Conservation (phyloP, 306 rosid genomes). For the Cicer arietinum region DNA sequence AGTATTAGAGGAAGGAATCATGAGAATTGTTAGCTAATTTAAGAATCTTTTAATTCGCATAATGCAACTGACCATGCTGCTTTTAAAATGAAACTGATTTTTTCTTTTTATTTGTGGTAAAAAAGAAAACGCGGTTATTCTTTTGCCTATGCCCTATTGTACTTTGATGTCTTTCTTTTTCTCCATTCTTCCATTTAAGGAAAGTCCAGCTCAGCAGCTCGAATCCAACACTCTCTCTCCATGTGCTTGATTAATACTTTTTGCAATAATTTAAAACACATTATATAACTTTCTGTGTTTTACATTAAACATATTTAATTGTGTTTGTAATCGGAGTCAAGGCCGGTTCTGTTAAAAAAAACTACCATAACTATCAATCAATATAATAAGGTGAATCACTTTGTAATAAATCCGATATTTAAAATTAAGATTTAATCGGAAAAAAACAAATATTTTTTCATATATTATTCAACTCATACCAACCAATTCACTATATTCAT, state of each 20-base stretch:
- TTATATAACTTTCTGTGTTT: not conserved
- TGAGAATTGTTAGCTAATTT: not conserved
- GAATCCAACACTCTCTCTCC: not conserved
- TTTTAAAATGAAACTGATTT: not conserved
- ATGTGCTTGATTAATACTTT: not conserved
- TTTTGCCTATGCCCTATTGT: not conserved
- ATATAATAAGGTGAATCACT: too few species aligned
- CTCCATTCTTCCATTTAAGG: not conserved
- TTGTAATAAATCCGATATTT: too few species aligned
- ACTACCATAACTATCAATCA: too few species aligned
- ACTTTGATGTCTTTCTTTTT: not conserved
- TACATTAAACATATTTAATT: not conserved
- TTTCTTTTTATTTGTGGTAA: not conserved
- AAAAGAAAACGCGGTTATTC: not conserved
- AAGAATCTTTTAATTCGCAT: slow-evolving; percentile 9
- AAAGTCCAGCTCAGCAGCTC: not conserved
- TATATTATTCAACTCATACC: too few species aligned
- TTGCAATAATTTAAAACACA: not conserved
- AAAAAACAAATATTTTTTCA: too few species aligned
- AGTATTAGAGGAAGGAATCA: not conserved
- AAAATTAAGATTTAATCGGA: too few species aligned
- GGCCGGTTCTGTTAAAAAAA: too few species aligned
- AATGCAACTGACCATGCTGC: not conserved
- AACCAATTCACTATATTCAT: too few species aligned
- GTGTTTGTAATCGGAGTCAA: not conserved